These are phyloP conservation scores for Alloascoidea africana DNA, from an alignment of 805 yeast genomes.

Conservation along the genomic window DNA sequence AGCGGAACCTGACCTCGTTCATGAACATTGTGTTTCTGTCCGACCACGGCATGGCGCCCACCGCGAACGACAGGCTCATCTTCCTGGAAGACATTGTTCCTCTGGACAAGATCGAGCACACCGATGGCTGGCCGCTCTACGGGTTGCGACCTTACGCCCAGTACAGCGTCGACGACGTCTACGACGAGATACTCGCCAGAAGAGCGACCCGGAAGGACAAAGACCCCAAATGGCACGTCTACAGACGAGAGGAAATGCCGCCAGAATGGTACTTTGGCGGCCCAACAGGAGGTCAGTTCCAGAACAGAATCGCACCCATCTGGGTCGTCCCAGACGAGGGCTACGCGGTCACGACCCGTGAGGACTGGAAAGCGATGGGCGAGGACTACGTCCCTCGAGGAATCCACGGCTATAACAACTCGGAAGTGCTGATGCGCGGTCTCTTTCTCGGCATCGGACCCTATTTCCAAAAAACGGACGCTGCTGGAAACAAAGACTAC, in stretches of 20 bases:
- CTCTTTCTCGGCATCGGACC: constrained; percentile 75
- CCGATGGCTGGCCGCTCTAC: constrained; percentile 78
- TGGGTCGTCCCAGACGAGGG: constrained; percentile 82
- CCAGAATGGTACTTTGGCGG: constrained; percentile 43
- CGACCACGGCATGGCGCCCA: constrained; percentile 92
- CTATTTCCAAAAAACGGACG: constrained; percentile 28
- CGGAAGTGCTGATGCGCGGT: constrained; percentile 71
- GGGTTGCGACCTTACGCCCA: constrained; percentile 49
- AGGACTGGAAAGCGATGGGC: constrained; percentile 32
- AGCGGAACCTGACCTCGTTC: constrained; percentile 43
- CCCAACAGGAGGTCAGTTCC: constrained; percentile 20
- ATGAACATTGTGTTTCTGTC: constrained; percentile 70
- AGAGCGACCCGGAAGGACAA: constrained; percentile 16
- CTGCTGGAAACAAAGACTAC: too few relatives aligned
- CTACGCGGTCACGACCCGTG: constrained; percentile 51
- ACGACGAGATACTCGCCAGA: constrained; percentile 23
- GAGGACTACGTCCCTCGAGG: constrained; percentile 50
- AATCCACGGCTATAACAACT: constrained; percentile 74
- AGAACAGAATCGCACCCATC: constrained; percentile 63
- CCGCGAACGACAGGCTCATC: constrained; percentile 51
- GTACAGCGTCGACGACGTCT: constrained; percentile 27
- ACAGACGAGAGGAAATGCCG: constrained; percentile 37
- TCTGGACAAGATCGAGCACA: constrained; percentile 35
- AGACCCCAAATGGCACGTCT: constrained; percentile 29
- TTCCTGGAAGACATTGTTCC: constrained; percentile 61